Percentiles rank a stretch among this genome's conserved stretches.
Evolutionary conservation across 371 early-diverging fungal genomes (phyloP).

Genomic region (Haplosporangium sp.): DNA sequence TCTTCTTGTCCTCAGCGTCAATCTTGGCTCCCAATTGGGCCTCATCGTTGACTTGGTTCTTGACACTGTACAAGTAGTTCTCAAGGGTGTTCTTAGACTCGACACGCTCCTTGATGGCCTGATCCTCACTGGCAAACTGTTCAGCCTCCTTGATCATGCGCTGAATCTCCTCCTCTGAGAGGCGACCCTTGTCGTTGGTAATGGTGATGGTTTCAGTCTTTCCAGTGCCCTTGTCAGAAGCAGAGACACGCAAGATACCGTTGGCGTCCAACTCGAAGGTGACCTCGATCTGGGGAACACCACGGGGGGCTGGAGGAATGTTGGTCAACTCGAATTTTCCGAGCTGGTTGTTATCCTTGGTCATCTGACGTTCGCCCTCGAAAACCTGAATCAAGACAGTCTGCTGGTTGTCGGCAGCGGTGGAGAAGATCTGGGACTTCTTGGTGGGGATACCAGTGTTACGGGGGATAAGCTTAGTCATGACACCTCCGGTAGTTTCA

Average conservation of each 20-base stretch:
- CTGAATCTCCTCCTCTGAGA: constrained; percentile 90
- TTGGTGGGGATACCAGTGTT: constrained; percentile 99
- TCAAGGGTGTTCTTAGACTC: constrained; percentile 90
- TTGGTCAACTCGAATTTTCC: constrained; percentile 95
- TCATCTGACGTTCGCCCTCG: constrained; percentile 98
- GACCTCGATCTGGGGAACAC: constrained; percentile 93
- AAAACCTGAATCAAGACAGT: constrained; percentile 97
- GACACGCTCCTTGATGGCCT: constrained; percentile 80
- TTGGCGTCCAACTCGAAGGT: constrained; percentile 96
- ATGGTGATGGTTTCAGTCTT: constrained; percentile 91
- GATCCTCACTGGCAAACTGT: constrained; percentile 87
- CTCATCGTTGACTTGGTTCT: constrained; percentile 83
- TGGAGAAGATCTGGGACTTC: constrained; percentile 98
- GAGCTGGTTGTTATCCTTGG: constrained; percentile 96
- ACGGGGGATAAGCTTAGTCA: constrained; percentile 94
- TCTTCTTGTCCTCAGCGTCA: constrained; percentile 66
- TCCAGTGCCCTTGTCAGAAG: constrained; percentile 92
- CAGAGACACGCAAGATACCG: constrained; percentile 94
- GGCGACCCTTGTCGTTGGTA: constrained; percentile 90
- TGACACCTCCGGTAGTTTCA: constrained; percentile 96
- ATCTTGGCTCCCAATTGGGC: constrained; percentile 74
- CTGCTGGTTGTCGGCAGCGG: constrained; percentile 98
- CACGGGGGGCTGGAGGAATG: constrained; percentile 89
- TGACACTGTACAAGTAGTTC: constrained; percentile 85
- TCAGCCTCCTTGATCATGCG: constrained; percentile 92